phyloP scores from a whole-genome alignment of 352 stramenopile genomes.

The Pythium rhizo-oryzae region DNA sequence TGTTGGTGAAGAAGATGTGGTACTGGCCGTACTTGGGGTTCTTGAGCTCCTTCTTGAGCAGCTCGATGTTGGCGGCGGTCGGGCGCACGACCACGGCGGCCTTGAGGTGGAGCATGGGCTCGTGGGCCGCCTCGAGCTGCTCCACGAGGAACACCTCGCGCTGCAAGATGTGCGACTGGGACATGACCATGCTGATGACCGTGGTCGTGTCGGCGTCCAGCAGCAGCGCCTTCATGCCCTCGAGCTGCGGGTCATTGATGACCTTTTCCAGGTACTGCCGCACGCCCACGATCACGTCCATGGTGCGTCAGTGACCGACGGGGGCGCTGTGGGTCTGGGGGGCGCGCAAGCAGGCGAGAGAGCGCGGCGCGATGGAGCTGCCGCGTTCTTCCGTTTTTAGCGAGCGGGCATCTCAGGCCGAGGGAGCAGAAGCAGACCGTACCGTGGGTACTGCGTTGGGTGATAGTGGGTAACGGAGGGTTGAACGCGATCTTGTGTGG shows the following conservation, averaged over 20 bases:
- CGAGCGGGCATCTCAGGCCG: slow-evolving; percentile 19
- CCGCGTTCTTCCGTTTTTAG: slow-evolving; percentile 33
- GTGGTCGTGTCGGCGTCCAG: slow-evolving; percentile 95
- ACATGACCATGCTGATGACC: slow-evolving; percentile 96
- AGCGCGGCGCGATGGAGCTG: not conserved
- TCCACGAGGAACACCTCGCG: slow-evolving; percentile 97
- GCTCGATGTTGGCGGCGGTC: slow-evolving; percentile 91
- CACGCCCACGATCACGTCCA: slow-evolving; percentile 78
- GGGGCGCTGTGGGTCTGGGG: not conserved
- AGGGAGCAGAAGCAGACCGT: not conserved
- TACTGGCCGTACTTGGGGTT: slow-evolving; percentile 97
- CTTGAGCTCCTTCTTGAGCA: slow-evolving; percentile 92
- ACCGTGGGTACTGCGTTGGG: slow-evolving; percentile 1
- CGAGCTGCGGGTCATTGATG: slow-evolving; percentile 77
- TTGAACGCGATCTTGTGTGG: slow-evolving; percentile 27
- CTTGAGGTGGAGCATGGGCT: slow-evolving; percentile 94
- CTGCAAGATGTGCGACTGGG: slow-evolving; percentile 95
- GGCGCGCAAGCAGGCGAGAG: no score
- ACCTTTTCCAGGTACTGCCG: slow-evolving; percentile 84
- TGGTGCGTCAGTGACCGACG: slow-evolving; percentile 22
- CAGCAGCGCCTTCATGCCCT: slow-evolving; percentile 98
- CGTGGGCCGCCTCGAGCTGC: slow-evolving; percentile 83
- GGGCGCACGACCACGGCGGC: slow-evolving; percentile 95
- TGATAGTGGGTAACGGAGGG: slow-evolving; percentile 5
- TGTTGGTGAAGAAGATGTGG: slow-evolving; percentile 99